These are phyloP conservation scores for Prunus dulcis DNA, from an alignment of 306 rosid genomes.

Conservation along the genomic window DNA sequence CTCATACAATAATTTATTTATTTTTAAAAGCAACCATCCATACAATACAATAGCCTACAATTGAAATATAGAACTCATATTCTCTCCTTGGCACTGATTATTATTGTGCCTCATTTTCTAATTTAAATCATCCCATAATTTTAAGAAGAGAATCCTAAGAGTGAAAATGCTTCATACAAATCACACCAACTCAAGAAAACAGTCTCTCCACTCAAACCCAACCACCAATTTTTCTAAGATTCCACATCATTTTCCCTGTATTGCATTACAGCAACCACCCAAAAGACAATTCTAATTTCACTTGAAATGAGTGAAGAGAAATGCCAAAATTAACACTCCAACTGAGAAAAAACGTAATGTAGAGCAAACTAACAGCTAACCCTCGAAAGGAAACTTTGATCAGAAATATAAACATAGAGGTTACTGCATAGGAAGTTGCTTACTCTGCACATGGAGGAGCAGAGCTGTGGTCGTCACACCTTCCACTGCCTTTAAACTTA, in stretches of 20 bases:
- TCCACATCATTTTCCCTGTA: neutral
- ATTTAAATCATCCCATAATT: neutral
- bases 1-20: neutral
- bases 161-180: neutral
- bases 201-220: neutral
- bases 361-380: neutral
- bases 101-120: neutral
- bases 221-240: neutral
- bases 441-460: constrained; percentile 93
- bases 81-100: no score
- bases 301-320: neutral
- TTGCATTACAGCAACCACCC: neutral
- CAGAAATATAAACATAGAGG: neutral
- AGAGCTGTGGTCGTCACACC: constrained; percentile 63
- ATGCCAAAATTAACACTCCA: neutral
- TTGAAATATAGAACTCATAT: neutral
- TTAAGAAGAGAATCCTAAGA: neutral
- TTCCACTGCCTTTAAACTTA: constrained; percentile 65
- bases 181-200: neutral
- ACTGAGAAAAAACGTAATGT: neutral
- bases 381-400: constrained; percentile 12
- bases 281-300: neutral
- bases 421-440: neutral
- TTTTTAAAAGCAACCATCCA: neutral
- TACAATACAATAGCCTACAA: neutral